Evolutionary conservation across 176 grass and related monocot species (phyloP), one percentile per base, ranked within the genome.

Genomic region (Rhynchospora tenuis): DNA sequence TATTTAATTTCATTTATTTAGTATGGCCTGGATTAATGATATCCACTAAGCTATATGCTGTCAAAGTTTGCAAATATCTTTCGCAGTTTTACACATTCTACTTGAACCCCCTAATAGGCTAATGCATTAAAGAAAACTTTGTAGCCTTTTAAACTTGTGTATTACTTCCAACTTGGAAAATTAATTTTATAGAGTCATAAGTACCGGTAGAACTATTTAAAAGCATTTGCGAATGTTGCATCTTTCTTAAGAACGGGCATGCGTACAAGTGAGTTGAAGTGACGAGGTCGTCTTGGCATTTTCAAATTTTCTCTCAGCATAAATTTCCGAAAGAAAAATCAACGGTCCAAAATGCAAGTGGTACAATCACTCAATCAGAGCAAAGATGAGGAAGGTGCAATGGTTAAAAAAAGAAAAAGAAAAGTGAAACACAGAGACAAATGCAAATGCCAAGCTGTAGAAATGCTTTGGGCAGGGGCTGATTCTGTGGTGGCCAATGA

Each of bases 391-490:
- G 23, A 14, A 14, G 54, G 54, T 59, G 58, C 9, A 20, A 61
- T 19, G 78, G 78, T 80, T 45, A 82, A 67, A 67, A 63, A 66
- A 67, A 48, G 5, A 82, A 47, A 82, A 12, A 67, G 42, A 70
- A 13, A 44, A 47, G 38, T 68, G 33, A 69, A 69, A 29, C n/a
- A 43, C 31, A 9, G 1, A 68, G 57, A 9, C 1, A 60, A 42
- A 22, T 59, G 77, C 16, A 75, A 51, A 75, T 54, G 78, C 56
- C 57, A 80, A 80, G 29, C 78, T 80, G 78, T 62, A 80, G 12
- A 81, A 67, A 66, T 64, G 59, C 4, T 50, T 12, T 22, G 57
- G 50, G 23, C 74, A 59, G 78, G 23, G 57, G 17, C 54, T 80
- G 78, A 61, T 43, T 44, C 16, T 4, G 20, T 38, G 22, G 45